Evolutionary conservation across 306 rosid species (phyloP).

Genomic region (Trifolium subterraneum): DNA sequence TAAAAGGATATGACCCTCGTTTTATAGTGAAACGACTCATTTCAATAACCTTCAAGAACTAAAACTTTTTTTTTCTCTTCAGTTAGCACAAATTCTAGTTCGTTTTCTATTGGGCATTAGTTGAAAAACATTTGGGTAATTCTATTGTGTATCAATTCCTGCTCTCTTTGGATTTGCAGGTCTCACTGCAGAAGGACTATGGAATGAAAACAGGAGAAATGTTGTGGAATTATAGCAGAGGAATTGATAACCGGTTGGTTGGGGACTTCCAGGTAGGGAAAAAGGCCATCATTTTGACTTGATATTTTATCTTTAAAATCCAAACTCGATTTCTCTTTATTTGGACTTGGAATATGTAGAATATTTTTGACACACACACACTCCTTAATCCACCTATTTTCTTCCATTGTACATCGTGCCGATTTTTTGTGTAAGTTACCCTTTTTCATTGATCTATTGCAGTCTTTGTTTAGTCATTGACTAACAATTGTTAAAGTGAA

Average conservation of each 20-base stretch:
- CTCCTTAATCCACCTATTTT: constrained; percentile 11
- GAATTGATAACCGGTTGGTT: constrained; percentile 85
- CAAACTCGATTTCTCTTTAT: constrained; percentile 27
- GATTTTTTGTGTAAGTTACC: constrained; percentile 15
- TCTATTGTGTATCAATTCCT: constrained; percentile 17
- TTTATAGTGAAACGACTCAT: constrained; percentile 14
- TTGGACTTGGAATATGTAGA: constrained; percentile 26
- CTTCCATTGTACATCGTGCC: constrained; percentile 16
- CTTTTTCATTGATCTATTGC: constrained; percentile 9
- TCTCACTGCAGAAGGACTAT: constrained; percentile 77
- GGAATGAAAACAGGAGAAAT: constrained; percentile 89
- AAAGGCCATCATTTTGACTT: constrained; percentile 29
- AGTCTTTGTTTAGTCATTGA: constrained; percentile 21
- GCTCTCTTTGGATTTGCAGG: constrained; percentile 59
- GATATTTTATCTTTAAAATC: constrained; percentile 39
- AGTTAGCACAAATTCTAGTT: constrained; percentile 32
- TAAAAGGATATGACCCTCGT: not conserved
- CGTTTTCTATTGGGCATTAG: constrained; percentile 19
- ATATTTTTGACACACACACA: not conserved
- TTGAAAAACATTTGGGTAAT: constrained; percentile 35
- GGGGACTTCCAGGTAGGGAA: constrained; percentile 78
- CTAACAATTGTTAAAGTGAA: constrained; percentile 22
- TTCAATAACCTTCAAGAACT: constrained; percentile 21
- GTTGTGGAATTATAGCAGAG: constrained; percentile 89
- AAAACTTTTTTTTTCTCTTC: constrained; percentile 8